Percentiles rank a stretch among this genome's conserved stretches.
Conservation (phyloP, 2,329 filamentous ascomycete genomes). For the Pseudopyricularia cyperi region DNA sequence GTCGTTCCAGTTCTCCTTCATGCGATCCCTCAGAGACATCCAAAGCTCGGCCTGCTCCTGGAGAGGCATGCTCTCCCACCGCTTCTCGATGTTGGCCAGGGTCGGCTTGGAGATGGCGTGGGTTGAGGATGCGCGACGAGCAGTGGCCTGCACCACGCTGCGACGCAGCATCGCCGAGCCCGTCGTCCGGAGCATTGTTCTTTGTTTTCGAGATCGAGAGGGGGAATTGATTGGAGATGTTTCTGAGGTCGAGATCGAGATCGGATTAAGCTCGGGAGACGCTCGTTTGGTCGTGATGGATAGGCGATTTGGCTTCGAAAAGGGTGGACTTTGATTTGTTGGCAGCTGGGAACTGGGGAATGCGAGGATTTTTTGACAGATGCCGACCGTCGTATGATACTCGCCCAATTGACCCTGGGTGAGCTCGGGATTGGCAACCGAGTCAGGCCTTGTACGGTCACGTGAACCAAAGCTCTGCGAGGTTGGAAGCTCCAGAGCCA, state of each 20-base stretch:
- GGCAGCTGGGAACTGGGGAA: not conserved
- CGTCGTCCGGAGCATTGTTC: conserved; percentile 41
- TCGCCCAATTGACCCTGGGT: conserved; percentile 1
- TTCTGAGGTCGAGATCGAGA: conserved; percentile 11
- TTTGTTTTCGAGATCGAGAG: not conserved
- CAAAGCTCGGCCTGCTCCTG: conserved; percentile 99
- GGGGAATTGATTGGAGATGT: conserved; percentile 6
- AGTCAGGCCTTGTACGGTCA: not conserved
- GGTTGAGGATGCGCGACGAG: conserved; percentile 48
- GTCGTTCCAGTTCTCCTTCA: conserved; percentile 96
- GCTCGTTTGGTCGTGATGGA: not conserved
- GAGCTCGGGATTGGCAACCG: conserved; percentile 1
- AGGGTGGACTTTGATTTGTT: not conserved
- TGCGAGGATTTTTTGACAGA: conserved; percentile 1
- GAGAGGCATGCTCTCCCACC: conserved; percentile 95
- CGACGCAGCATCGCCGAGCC: conserved; percentile 40
- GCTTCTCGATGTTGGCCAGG: conserved; percentile 96
- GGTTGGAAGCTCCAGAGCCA: no score
- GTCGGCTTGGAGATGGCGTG: conserved; percentile 98
- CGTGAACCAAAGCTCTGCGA: not conserved
- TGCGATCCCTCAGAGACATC: conserved; percentile 96
- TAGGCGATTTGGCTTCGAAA: not conserved
- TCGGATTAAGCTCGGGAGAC: conserved; percentile 8
- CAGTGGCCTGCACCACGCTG: conserved; percentile 25
- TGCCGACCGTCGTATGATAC: conserved; percentile 3